Conservation (phyloP, 352 stramenopile genomes). For the Saprolegnia diclina region DNA sequence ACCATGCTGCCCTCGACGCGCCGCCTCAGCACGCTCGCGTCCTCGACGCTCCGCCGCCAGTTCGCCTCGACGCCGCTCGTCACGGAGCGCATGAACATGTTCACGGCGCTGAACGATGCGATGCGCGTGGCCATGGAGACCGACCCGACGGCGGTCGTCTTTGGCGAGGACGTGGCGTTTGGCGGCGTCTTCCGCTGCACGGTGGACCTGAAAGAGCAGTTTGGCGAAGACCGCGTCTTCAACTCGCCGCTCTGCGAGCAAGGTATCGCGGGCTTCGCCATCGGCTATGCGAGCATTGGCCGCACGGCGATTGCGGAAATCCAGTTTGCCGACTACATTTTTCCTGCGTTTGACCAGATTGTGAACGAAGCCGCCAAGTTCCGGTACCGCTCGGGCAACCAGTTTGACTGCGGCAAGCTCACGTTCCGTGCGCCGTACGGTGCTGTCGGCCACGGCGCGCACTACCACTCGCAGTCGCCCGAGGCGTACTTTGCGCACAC, state of each 20-base stretch:
- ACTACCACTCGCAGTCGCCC: conserved; percentile 94
- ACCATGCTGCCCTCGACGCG: background rate
- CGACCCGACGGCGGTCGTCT: conserved; percentile 88
- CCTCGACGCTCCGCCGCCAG: conserved; percentile 1
- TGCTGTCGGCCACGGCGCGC: conserved; percentile 89
- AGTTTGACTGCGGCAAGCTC: conserved; percentile 97
- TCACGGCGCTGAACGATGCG: conserved; percentile 90
- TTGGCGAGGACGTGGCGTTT: conserved; percentile 98
- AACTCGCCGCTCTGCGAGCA: conserved; percentile 96
- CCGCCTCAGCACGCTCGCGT: background rate
- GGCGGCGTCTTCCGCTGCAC: conserved; percentile 98
- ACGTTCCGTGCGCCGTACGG: conserved; percentile 95
- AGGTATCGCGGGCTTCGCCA: conserved; percentile 92
- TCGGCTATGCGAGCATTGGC: conserved; percentile 95
- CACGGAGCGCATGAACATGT: conserved; percentile 87
- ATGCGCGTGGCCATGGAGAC: conserved; percentile 86
- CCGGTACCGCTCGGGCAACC: conserved; percentile 94
- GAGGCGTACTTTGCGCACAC: conserved; percentile 98
- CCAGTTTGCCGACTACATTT: conserved; percentile 98
- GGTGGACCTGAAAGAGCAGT: conserved; percentile 89
- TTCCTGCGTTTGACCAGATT: conserved; percentile 95
- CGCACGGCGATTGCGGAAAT: conserved; percentile 97
- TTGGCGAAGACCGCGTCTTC: conserved; percentile 93
- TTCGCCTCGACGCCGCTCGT: background rate
- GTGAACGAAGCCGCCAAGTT: conserved; percentile 99